Evolutionary conservation across 179 eudicot species (phyloP).

Genomic region (Silene coronaria): DNA sequence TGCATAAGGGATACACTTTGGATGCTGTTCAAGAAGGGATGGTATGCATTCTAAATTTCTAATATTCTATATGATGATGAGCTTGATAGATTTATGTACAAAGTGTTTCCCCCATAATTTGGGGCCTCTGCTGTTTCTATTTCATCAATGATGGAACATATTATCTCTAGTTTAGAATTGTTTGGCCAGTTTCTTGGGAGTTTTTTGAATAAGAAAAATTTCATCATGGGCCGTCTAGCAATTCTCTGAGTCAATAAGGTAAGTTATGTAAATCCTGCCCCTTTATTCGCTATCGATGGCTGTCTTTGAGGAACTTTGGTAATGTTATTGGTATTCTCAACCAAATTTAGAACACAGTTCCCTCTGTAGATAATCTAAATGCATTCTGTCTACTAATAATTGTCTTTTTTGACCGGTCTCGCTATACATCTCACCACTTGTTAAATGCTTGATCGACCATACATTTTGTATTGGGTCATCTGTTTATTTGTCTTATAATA

Average conservation of each 20-base stretch:
- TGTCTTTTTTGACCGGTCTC: neutral
- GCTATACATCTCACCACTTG: neutral
- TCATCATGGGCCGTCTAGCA: neutral
- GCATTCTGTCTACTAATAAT: neutral
- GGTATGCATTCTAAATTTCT: constrained; percentile 42
- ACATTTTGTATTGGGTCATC: constrained; percentile 43
- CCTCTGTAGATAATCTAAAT: neutral
- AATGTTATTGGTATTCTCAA: neutral
- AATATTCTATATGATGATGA: neutral
- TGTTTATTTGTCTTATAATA: constrained; percentile 38
- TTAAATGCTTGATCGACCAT: neutral
- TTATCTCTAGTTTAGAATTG: neutral
- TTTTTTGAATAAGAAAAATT: neutral
- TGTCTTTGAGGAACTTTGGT: neutral
- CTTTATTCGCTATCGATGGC: too few species aligned
- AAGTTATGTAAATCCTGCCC: neutral
- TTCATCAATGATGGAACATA: neutral
- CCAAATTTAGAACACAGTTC: neutral
- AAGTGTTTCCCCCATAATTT: neutral
- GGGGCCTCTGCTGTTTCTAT: neutral
- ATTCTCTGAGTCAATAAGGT: neutral
- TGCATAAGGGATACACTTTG: constrained; percentile 70
- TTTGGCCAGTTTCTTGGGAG: neutral
- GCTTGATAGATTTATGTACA: neutral
- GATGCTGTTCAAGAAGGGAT: constrained; percentile 93